A percentile compares a stretch with the other conserved stretches of the same genome.
These are phyloP conservation scores for Thalassiosira livingstoniorum DNA, from an alignment of 352 stramenopile species.

Conservation along the genomic window DNA sequence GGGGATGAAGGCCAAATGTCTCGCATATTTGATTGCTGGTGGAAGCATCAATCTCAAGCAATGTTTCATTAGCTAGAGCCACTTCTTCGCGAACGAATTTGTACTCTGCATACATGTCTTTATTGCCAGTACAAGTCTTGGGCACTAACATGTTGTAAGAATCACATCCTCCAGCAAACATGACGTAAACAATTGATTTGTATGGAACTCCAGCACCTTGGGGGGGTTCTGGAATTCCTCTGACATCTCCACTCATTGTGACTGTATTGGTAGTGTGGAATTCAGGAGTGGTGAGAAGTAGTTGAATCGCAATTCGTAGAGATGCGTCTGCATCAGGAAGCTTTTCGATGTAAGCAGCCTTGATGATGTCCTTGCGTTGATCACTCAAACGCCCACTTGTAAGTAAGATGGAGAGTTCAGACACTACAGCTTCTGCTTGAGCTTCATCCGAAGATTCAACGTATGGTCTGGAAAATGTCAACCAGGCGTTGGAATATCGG, in stretches of 20 bases:
- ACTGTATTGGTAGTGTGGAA: slow-evolving; percentile 80
- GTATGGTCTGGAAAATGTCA: slow-evolving; percentile 53
- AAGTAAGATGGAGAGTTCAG: slow-evolving; percentile 78
- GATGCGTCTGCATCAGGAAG: slow-evolving; percentile 49
- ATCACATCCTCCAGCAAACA: slow-evolving; percentile 69
- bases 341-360: slow-evolving; percentile 57
- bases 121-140: slow-evolving; percentile 8
- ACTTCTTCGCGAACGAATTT: slow-evolving; percentile 35
- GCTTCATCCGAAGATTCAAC: slow-evolving; percentile 9
- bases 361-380: slow-evolving; percentile 62
- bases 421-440: slow-evolving; percentile 63
- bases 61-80: slow-evolving; percentile 37
- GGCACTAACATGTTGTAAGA: slow-evolving; percentile 71
- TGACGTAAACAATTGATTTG: slow-evolving; percentile 73
- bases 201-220: slow-evolving; percentile 44
- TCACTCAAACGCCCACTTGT: slow-evolving; percentile 75
- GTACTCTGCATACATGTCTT: slow-evolving; percentile 62
- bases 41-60: slow-evolving; percentile 59
- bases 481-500: slow-evolving; percentile 28
- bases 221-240: slow-evolving; percentile 20
- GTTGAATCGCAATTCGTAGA: slow-evolving; percentile 50
- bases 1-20: slow-evolving; percentile 62
- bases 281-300: slow-evolving; percentile 77
- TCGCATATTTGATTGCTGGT: slow-evolving; percentile 30
- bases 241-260: slow-evolving; percentile 32